Base-by-base conservation (phyloP, 495 filamentous ascomycete species). In the Aspergillus carlsbadensis region DNA sequence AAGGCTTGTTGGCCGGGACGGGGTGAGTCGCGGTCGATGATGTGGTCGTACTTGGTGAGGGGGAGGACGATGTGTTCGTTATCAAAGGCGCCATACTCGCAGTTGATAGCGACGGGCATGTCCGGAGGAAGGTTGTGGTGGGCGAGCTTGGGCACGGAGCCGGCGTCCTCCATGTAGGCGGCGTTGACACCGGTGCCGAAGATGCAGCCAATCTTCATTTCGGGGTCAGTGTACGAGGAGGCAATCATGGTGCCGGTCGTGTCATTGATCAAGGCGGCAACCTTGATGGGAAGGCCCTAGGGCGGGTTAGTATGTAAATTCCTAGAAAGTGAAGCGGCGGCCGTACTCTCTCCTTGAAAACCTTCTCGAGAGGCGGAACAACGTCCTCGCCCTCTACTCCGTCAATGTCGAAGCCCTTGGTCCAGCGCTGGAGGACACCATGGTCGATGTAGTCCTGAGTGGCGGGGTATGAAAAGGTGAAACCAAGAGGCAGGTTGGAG, bases 181-280 rank as follows among this genome's bases (percentile, higher is more conserved):
- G 94, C 95, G 68, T 98, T 98, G 71, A 95, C 96, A 57, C 94
- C 94, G 13, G 94, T 98, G 61, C 94, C 94, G 72, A 98, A 98
- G 68, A 98, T 98, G 69, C 92, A 96, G 53, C 94, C 94, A 67
- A 98, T 96, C 75, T 84, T 91, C 82, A 96, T 92, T 44, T 84
- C 84, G 33, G 84, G 64, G 70, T 98, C 95, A 37, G 94, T 98
- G 76, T 98, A 98, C 20, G 88, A 84, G 34, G 94, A 98, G 59
- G 94, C 94, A 62, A 98, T 96, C n/a, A 98, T 79, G n/a, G 94
- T 98, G 65, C 94, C 94, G 31, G 93, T 98, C 56, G 94, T 98
- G 72, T 98, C 94, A 66, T 98, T 98, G 73, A 98, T 93, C 60
- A 98, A 74, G 41, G 94, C 95, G 21, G 87, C 88, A 20, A 97